These are phyloP conservation scores for Fusarium illudens DNA, from an alignment of 2,329 filamentous ascomycete genomes.

Conservation along the genomic window DNA sequence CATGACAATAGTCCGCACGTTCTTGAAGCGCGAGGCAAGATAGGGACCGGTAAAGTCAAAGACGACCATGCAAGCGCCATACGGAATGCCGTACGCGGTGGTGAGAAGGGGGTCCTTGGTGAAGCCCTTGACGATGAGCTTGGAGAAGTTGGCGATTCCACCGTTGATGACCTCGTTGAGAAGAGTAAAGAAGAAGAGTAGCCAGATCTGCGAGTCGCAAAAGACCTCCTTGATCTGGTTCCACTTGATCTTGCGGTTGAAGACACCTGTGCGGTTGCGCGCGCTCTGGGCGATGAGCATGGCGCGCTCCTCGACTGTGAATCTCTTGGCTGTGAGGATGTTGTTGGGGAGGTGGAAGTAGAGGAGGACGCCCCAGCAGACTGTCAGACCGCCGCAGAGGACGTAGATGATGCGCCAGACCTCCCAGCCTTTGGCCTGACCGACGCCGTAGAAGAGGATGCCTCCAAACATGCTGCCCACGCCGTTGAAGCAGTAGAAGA, in stretches of 20 bases:
- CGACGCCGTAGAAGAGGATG: constrained; percentile 61
- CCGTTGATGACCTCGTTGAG: constrained; percentile 64
- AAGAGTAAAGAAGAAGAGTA: constrained; percentile 63
- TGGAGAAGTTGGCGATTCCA: constrained; percentile 64
- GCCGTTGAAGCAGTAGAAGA: constrained; percentile 56
- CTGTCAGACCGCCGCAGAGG: constrained; percentile 58
- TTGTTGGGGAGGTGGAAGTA: constrained; percentile 58
- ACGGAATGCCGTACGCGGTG: constrained; percentile 62
- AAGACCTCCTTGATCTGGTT: constrained; percentile 59
- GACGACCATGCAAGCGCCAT: constrained; percentile 62
- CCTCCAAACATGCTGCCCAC: constrained; percentile 54
- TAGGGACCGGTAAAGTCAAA: constrained; percentile 62
- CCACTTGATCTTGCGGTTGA: constrained; percentile 59
- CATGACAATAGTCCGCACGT: constrained; percentile 62
- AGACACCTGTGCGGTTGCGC: constrained; percentile 56
- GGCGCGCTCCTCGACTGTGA: constrained; percentile 39
- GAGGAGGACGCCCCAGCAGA: constrained; percentile 57
- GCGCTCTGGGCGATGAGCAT: constrained; percentile 71
- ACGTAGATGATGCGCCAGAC: constrained; percentile 65
- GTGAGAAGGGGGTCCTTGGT: constrained; percentile 50
- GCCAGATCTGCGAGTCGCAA: constrained; percentile 60
- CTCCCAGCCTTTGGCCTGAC: constrained; percentile 55
- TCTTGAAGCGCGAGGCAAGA: constrained; percentile 59
- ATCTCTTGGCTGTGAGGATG: constrained; percentile 48
- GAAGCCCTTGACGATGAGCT: constrained; percentile 61